Evolutionary conservation across 495 filamentous ascomycete genomes (phyloP).

Genomic region (Eremomyces bilateralis): DNA sequence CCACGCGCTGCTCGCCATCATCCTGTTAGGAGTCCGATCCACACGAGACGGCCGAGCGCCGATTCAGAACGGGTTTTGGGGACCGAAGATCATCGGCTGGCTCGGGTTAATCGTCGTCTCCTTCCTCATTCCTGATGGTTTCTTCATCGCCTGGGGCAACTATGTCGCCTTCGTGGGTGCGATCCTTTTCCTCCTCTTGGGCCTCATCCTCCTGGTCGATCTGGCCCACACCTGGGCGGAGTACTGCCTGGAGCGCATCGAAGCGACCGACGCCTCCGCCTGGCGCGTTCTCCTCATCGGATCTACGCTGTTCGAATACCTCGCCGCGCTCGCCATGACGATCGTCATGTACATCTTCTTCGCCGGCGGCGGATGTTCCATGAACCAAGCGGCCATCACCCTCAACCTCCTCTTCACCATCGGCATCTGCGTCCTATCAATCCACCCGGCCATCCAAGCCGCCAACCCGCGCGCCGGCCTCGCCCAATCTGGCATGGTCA

Average conservation of each 20-base stretch:
- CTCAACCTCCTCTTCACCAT: conserved; percentile 76
- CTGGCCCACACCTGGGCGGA: conserved; percentile 97
- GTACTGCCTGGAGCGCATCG: conserved; percentile 82
- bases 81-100: conserved; percentile 72
- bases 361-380: conserved; percentile 55
- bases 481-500: conserved; percentile 92
- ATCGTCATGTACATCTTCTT: conserved; percentile 97
- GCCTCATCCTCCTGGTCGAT: conserved; percentile 81
- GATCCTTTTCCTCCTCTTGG: conserved; percentile 83
- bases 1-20: conserved; percentile 62
- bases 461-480: conserved; percentile 83
- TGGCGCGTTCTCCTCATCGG: conserved; percentile 80
- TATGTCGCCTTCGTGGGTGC: conserved; percentile 77
- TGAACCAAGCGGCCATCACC: conserved; percentile 72
- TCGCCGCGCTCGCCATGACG: conserved; percentile 76
- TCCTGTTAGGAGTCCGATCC: conserved; percentile 68
- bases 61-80: conserved; percentile 93
- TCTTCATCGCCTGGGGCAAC: conserved; percentile 92
- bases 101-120: conserved; percentile 65
- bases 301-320: conserved; percentile 85
- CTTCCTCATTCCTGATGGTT: conserved; percentile 84
- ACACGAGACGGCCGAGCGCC: conserved; percentile 72
- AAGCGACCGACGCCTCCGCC: conserved; percentile 57
- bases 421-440: conserved; percentile 58
- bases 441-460: conserved; percentile 79